A percentile compares a stretch with the other conserved stretches of the same genome.
Conservation (phyloP, 2,329 filamentous ascomycete genomes). For the Cladosporium sphaerospermum region DNA sequence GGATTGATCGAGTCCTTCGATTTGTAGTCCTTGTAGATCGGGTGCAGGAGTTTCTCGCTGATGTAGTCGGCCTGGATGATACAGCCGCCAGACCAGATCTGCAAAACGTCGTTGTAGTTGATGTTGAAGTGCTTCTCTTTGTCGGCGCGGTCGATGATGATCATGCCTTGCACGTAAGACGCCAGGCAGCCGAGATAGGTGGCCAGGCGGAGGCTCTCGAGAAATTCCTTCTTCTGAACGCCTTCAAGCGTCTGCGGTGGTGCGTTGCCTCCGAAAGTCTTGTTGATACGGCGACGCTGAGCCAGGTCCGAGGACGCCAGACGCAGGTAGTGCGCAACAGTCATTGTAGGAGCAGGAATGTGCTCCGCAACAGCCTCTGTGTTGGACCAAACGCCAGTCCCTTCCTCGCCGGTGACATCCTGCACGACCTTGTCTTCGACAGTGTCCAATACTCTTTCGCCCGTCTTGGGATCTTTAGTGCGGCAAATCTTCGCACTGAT, state of each 20-base stretch:
- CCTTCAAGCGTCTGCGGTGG: conserved; percentile 30
- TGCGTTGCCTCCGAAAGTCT: conserved; percentile 40
- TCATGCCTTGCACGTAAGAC: conserved; percentile 60
- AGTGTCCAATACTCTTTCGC: conserved; percentile 50
- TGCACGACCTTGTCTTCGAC: conserved; percentile 67
- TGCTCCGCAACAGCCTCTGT: conserved; percentile 57
- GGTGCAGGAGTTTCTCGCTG: conserved; percentile 48
- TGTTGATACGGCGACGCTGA: conserved; percentile 48
- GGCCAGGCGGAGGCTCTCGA: conserved; percentile 55
- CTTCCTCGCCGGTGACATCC: conserved; percentile 60
- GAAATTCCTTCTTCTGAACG: conserved; percentile 36
- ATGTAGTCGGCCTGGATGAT: conserved; percentile 66
- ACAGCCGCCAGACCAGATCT: conserved; percentile 64
- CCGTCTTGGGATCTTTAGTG: conserved; percentile 41
- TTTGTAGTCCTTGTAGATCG: conserved; percentile 34
- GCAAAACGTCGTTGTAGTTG: conserved; percentile 45
- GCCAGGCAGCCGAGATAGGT: conserved; percentile 57
- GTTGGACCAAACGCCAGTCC: conserved; percentile 61
- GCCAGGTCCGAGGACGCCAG: conserved; percentile 57
- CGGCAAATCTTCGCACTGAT: conserved; percentile 58
- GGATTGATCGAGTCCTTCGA: conserved; percentile 41
- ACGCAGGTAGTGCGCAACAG: conserved; percentile 56
- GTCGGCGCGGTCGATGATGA: conserved; percentile 56
- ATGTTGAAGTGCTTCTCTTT: conserved; percentile 55
- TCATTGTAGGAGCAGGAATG: conserved; percentile 59